Percentiles rank a stretch among this genome's conserved stretches.
Evolutionary conservation across 73 alveolate genomes (phyloP).

Genomic region (Paramecium caudatum): DNA sequence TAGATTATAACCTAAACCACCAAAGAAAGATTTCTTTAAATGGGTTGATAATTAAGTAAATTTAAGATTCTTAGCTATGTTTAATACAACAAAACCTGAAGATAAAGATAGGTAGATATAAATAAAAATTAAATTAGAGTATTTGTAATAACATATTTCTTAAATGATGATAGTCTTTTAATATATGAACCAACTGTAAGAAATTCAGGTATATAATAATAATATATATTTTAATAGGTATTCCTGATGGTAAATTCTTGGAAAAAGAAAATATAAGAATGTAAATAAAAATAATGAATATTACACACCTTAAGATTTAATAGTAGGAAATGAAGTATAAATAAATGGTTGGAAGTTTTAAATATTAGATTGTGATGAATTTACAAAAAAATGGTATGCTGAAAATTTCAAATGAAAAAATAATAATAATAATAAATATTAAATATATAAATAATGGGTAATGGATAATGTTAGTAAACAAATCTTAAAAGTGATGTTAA

Average conservation of each 20-base stretch:
- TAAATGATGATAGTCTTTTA: conserved; percentile 93
- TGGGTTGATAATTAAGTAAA: conserved; percentile 95
- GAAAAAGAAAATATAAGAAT: conserved; percentile 82
- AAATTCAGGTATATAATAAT: conserved; percentile 82
- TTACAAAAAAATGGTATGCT: conserved; percentile 84
- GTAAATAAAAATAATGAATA: conserved; percentile 80
- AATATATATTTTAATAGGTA: conserved; percentile 74
- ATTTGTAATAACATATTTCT: conserved; percentile 90
- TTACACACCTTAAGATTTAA: conserved; percentile 86
- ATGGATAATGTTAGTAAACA: neutral
- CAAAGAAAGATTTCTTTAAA: conserved; percentile 94
- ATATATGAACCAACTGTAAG: conserved; percentile 93
- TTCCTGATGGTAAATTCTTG: conserved; percentile 92
- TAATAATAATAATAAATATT: neutral
- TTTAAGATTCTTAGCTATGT: conserved; percentile 91
- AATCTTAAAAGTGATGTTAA: conserved; percentile 32
- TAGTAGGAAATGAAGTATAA: conserved; percentile 87
- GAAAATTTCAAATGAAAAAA: conserved; percentile 33
- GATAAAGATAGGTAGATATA: conserved; percentile 85
- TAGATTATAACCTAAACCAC: conserved; percentile 88
- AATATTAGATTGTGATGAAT: conserved; percentile 88
- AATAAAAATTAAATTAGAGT: conserved; percentile 67
- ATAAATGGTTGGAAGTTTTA: conserved; percentile 90
- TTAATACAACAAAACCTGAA: conserved; percentile 92
- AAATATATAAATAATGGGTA: neutral